These are phyloP conservation scores for Penicillium sclerotiorum DNA, from an alignment of 2,329 filamentous ascomycete genomes.

Conservation along the genomic window DNA sequence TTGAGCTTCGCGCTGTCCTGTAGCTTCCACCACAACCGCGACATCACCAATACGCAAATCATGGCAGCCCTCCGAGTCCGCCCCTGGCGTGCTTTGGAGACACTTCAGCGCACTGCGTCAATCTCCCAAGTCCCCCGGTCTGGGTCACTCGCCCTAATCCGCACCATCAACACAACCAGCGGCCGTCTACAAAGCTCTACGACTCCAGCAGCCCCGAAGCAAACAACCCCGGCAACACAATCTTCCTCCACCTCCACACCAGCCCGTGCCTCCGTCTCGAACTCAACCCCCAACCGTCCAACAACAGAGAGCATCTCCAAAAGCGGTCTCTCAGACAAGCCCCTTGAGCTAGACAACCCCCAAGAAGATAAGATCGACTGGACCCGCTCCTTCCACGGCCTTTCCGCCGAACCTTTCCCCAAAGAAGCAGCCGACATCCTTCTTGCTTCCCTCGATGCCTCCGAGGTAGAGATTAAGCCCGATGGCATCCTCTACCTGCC, in stretches of 20 bases:
- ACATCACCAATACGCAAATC: conserved; percentile 6
- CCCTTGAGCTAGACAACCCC: conserved; percentile 33
- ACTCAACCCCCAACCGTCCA: conserved; percentile 30
- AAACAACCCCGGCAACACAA: background rate
- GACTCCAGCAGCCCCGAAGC: conserved; percentile 6
- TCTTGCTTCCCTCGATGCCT: conserved; percentile 64
- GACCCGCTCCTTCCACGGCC: conserved; percentile 79
- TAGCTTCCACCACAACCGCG: conserved; percentile 4
- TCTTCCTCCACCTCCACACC: conserved; percentile 17
- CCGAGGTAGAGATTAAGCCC: conserved; percentile 94
- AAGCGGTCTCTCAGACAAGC: conserved; percentile 40
- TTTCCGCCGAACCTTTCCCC: conserved; percentile 71
- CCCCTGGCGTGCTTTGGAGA: conserved; percentile 23
- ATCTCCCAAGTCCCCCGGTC: conserved; percentile 16
- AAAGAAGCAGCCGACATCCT: conserved; percentile 70
- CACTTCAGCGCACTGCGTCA: conserved; percentile 15
- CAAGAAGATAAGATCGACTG: conserved; percentile 67
- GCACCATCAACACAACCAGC: conserved; percentile 19
- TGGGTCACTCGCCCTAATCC: conserved; percentile 9
- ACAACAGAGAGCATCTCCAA: conserved; percentile 43
- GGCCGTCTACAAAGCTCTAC: conserved; percentile 16
- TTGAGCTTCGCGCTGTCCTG: background rate
- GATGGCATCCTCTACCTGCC: conserved; percentile 95
- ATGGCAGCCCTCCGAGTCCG: conserved; percentile 29
- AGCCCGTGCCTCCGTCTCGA: conserved; percentile 16